phyloP scores from a whole-genome alignment of 2,329 filamentous ascomycete species.

The Juglanconis juglandina region DNA sequence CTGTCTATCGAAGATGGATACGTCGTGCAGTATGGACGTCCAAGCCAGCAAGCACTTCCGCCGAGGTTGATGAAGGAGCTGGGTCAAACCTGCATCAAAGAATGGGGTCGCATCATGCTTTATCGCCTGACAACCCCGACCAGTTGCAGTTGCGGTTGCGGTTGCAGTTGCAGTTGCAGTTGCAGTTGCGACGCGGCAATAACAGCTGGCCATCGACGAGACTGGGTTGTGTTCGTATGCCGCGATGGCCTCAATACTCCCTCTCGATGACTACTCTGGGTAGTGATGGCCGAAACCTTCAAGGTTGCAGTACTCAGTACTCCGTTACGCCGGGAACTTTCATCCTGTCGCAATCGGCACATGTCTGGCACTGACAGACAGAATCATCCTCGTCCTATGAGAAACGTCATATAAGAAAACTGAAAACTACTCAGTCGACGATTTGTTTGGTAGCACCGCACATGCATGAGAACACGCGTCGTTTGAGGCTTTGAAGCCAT shows the following conservation, averaged over 20 bases:
- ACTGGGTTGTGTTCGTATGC: neutral
- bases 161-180: neutral
- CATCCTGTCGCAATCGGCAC: neutral
- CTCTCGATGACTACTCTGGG: neutral
- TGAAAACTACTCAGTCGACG: no score
- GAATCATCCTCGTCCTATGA: no score
- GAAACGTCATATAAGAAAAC: no score
- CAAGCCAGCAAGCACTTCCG: no score
- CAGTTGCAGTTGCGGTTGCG: conserved; percentile 14
- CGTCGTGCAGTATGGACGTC: neutral
- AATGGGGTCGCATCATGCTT: conserved; percentile 6
- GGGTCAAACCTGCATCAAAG: neutral
- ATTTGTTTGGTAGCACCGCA: no score
- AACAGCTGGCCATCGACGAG: neutral
- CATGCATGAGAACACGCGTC: no score
- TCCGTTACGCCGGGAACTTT: no score
- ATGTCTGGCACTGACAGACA: neutral
- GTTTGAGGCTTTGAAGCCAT: no score
- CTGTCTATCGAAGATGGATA: neutral
- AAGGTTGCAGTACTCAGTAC: no score
- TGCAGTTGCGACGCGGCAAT: neutral
- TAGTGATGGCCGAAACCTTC: neutral
- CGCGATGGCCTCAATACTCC: neutral
- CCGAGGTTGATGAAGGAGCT: neutral
- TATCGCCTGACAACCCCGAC: conserved; percentile 13